Conservation (phyloP, 257 asterid genomes). For the Ajuga chamaepitys region DNA sequence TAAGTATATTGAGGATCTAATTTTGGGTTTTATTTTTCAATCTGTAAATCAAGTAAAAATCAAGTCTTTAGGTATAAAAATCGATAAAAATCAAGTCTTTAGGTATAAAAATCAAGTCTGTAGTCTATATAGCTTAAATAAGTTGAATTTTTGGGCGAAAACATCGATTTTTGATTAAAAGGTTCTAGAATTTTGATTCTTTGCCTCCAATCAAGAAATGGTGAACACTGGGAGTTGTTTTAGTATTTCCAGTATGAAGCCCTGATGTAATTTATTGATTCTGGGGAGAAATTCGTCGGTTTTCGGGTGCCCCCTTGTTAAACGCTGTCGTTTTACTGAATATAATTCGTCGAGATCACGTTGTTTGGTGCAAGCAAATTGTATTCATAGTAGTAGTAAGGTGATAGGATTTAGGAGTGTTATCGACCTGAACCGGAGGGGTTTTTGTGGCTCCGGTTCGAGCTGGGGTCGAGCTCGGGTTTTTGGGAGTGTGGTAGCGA, state of each 20-base stretch:
- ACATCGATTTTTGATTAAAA: background rate
- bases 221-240: conserved; percentile 50
- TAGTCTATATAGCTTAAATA: background rate
- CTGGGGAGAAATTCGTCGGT: conserved; percentile 40
- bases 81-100: background rate
- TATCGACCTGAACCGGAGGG: conserved; percentile 30
- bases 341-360: conserved; percentile 34
- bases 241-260: conserved; percentile 51
- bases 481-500: conserved; percentile 28
- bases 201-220: conserved; percentile 10
- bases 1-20: conserved; percentile 23
- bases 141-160: background rate
- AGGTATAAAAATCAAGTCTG: too few relatives aligned
- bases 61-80: background rate
- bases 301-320: conserved; percentile 39
- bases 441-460: conserved; percentile 47
- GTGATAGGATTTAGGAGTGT: conserved; percentile 29
- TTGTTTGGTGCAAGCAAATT: conserved; percentile 13
- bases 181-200: background rate
- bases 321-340: conserved; percentile 18
- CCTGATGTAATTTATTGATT: conserved; percentile 40
- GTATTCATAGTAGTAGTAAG: conserved; percentile 14
- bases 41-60: too few relatives aligned
- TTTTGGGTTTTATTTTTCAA: background rate
- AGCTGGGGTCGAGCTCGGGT: conserved; percentile 39